Base-by-base conservation (phyloP, 805 yeast genomes). In the Candida maesae region DNA sequence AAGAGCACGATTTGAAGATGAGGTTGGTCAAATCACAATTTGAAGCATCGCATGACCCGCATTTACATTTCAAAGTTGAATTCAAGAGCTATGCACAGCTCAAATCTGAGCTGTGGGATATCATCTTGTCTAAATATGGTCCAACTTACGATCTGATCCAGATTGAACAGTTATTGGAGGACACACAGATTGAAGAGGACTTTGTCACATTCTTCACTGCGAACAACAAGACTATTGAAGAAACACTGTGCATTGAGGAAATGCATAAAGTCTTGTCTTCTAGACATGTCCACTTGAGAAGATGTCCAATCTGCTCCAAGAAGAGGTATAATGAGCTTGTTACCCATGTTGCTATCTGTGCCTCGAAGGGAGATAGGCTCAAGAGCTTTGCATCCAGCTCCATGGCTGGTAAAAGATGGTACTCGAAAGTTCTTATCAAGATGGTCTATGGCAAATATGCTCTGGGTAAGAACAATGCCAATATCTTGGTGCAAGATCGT, bases 401-500 rank as follows among this genome's bases (percentile, higher is more conserved):
- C 35, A 78, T 82, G 51, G 98, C 98, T 0, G 76, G 90, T 4
- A 80, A 86, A 51, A 77, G 89, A 45, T 90, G 98, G 98, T 87
- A 84, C 55, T 73, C 90, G 4, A 88, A 84, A 53, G 75, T 85
- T 3, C 66, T 90, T 42, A 83, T 89, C 36, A 90, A 88, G 56
- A 66, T 93, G 35, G 86, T 93, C 0, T 89, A 87, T 57, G 99
- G 99, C 0, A 84, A 84, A 53, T 84, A 89, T 58, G 79, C 80
- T 36, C 64, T 91, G 27, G 97, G 97, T 2, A 80, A 82, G 18
- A 87, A 91, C 57, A 88, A 95, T 35, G 99, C 97, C 9, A 91
- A 91, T 56, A 91, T 93, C 23, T 67, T 93, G 36, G 97, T 91
- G 2, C 98, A 93, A 60, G 97, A 93, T 59, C 71, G 99, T 46